Evolutionary conservation across 1,139 yeast genomes (phyloP), one percentile per base, ranked within the genome.

Genomic region (Candida sp.): DNA sequence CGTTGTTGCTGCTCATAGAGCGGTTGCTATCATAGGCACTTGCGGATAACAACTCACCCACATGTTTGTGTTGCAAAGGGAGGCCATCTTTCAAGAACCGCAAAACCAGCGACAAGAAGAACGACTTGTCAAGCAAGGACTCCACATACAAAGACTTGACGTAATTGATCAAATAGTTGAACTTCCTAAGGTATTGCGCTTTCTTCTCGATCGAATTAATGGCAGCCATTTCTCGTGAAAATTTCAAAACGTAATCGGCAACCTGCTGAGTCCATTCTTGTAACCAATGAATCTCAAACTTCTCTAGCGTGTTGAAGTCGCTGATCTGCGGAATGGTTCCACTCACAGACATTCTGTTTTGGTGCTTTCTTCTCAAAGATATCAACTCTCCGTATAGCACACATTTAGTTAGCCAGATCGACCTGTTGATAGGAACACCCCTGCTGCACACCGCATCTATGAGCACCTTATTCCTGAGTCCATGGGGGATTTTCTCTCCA

Each of bases 251-350:
- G 59, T 80, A 88, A 52, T 83, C 86, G 5, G 83, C 75, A 5
- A 88, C 83, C 58, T 88, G 94, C 48, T 84, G 90, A 0, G 97
- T 89, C 98, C 98, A 92, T 63, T 91, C 97, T 53, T 84, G 85
- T 7, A 87, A 70, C 90, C 97, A 86, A 49, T 81, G 85, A 22
- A 72, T 66, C 54, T 85, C 89, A 12, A 84, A 71, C 37, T 63
- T 60, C 23, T 70, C 76, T 3, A 60, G 42, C 4, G 58, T 32
- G 2, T 53, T 50, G 30, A 48, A 23, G 26, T 56, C 54, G 11
- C 26, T 6, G 52, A 31, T 17, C 11, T n/a, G 42, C 3, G 43
- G 33, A 8, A 40, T 8, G 3, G 43, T 17, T 1, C 43, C 43
- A 28, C 34, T 30, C 26, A 28, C 43, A 1, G 59, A 51, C 11